Percentiles rank a stretch among this genome's conserved stretches.
Conservation (phyloP, 2,329 filamentous ascomycete genomes). For the Fusarium continuum region DNA sequence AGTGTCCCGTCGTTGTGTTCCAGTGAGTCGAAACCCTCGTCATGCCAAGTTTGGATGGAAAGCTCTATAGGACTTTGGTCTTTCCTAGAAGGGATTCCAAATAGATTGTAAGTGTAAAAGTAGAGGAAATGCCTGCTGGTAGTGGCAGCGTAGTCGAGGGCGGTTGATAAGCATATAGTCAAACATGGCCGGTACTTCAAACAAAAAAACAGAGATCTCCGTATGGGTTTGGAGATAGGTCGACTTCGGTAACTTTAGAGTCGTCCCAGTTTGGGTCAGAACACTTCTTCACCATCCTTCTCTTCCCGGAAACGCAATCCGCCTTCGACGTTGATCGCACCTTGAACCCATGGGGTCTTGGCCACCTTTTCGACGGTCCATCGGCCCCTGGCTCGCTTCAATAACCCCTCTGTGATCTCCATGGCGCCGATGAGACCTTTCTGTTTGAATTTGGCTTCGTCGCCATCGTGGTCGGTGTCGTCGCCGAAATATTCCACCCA, state of each 20-base stretch:
- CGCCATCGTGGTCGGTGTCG: conserved; percentile 84
- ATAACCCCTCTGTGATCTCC: conserved; percentile 81
- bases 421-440: conserved; percentile 77
- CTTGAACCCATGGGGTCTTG: conserved; percentile 77
- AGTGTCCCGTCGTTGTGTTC: conserved; percentile 12
- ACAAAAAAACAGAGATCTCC: not conserved
- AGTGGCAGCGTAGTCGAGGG: not conserved
- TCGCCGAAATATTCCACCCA: conserved; percentile 88
- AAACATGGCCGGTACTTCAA: not conserved
- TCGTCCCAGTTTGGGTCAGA: conserved; percentile 30
- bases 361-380: conserved; percentile 80
- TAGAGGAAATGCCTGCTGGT: not conserved
- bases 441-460: conserved; percentile 67
- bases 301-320: conserved; percentile 69
- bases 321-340: conserved; percentile 74
- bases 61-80: conserved; percentile 1
- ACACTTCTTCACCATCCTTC: conserved; percentile 64
- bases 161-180: conserved; percentile 1
- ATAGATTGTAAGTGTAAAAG: conserved; percentile 19
- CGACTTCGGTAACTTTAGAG: not conserved
- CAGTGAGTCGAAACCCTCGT: conserved; percentile 8
- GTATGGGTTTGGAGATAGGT: not conserved
- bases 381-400: conserved; percentile 83
- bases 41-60: conserved; percentile 1
- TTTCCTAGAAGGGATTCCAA: conserved; percentile 9